These are phyloP conservation scores for Cryptosporidium bovis DNA, from an alignment of 169 alveolate species.

Conservation along the genomic window DNA sequence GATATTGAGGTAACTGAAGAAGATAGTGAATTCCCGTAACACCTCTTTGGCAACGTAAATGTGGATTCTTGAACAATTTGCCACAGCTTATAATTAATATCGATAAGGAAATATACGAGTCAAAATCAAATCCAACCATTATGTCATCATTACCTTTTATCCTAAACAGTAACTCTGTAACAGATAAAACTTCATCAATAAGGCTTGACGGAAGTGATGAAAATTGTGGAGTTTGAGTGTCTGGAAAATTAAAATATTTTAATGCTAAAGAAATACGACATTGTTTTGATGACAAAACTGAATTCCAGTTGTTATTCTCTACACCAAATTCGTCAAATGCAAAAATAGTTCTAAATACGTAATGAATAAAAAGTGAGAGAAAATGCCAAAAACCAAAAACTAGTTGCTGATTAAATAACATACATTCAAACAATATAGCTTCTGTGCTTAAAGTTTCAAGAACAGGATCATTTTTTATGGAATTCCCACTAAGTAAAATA, in stretches of 20 bases:
- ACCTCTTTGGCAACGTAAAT: conserved; percentile 85
- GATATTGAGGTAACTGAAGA: conserved; percentile 77
- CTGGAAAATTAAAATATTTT: conserved; percentile 73
- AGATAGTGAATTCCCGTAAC: conserved; percentile 79
- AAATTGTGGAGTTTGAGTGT: conserved; percentile 81
- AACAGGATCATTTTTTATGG: conserved; percentile 43
- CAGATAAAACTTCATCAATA: conserved; percentile 81
- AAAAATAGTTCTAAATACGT: conserved; percentile 69
- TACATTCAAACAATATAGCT: conserved; percentile 55
- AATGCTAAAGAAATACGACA: conserved; percentile 39
- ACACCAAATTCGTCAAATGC: conserved; percentile 59
- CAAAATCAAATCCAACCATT: conserved; percentile 83
- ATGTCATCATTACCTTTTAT: conserved; percentile 76
- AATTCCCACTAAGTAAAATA: conserved; percentile 72
- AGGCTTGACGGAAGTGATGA: conserved; percentile 81
- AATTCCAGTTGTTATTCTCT: conserved; percentile 42
- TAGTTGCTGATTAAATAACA: conserved; percentile 44
- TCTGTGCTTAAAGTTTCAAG: conserved; percentile 75
- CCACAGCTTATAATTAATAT: conserved; percentile 84
- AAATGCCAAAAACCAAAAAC: conserved; percentile 79
- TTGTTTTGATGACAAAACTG: conserved; percentile 33
- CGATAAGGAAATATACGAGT: conserved; percentile 83
- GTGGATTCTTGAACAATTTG: conserved; percentile 83
- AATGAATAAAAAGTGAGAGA: conserved; percentile 69
- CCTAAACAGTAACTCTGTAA: conserved; percentile 75